These are phyloP conservation scores for Ophiostoma perfectum DNA, from an alignment of 2,329 filamentous ascomycete species.

Conservation along the genomic window DNA sequence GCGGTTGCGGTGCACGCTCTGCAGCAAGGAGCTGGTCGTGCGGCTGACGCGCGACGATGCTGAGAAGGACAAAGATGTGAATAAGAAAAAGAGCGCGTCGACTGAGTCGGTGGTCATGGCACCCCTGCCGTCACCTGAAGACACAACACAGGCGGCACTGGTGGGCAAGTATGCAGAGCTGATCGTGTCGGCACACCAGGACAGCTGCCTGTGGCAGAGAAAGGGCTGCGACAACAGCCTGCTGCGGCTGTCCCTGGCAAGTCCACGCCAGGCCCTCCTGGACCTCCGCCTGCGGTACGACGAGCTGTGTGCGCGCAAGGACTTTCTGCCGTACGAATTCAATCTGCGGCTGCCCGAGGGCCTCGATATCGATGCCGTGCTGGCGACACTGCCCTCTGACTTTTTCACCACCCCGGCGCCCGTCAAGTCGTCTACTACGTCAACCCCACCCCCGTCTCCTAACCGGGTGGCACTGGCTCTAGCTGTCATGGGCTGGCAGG, in stretches of 20 bases:
- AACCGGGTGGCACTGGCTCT: slow-evolving; percentile 62
- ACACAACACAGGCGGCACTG: slow-evolving; percentile 59
- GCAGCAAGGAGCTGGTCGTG: slow-evolving; percentile 76
- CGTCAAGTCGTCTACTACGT: slow-evolving; percentile 11
- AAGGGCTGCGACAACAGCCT: slow-evolving; percentile 74
- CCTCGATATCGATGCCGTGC: slow-evolving; percentile 46
- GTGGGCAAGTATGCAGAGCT: slow-evolving; percentile 70
- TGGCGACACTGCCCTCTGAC: slow-evolving; percentile 46
- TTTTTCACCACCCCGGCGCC: slow-evolving; percentile 47
- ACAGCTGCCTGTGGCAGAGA: slow-evolving; percentile 79
- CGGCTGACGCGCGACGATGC: slow-evolving; percentile 61
- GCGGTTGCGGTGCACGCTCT: slow-evolving; percentile 79
- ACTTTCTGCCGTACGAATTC: slow-evolving; percentile 57
- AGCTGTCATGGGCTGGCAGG: slow-evolving; percentile 71
- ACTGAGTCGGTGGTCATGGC: slow-evolving; percentile 41
- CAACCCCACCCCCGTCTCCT: slow-evolving; percentile 30
- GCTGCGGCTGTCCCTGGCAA: slow-evolving; percentile 58
- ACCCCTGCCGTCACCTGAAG: slow-evolving; percentile 32
- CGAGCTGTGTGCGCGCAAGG: slow-evolving; percentile 49
- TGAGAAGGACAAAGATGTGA: slow-evolving; percentile 27
- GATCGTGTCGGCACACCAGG: slow-evolving; percentile 68
- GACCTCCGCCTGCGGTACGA: slow-evolving; percentile 60
- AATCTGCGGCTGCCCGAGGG: slow-evolving; percentile 53
- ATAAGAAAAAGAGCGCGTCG: not conserved
- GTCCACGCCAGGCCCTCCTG: slow-evolving; percentile 53